These are phyloP conservation scores for Trichocomaceae sp. DNA, from an alignment of 2,329 filamentous ascomycete species.

Conservation along the genomic window DNA sequence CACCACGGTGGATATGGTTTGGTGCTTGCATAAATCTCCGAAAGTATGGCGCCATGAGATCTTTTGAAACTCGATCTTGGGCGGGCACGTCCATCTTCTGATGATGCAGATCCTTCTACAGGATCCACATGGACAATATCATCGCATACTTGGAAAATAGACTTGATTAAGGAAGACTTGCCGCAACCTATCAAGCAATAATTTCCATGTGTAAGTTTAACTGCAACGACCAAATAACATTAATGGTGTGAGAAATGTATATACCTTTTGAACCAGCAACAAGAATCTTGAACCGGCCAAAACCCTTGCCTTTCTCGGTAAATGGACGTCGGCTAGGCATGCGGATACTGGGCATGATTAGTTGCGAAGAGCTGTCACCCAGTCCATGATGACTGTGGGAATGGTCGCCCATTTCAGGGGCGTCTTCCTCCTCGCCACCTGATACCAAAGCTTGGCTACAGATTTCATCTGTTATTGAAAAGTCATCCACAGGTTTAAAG, in stretches of 20 bases:
- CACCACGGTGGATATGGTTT: conserved; percentile 86
- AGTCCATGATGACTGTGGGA: not conserved
- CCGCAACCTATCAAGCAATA: conserved; percentile 57
- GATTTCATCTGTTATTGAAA: conserved; percentile 48
- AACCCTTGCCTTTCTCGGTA: conserved; percentile 72
- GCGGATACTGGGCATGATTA: conserved; percentile 95
- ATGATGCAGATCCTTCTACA: conserved; percentile 21
- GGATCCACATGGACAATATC: conserved; percentile 92
- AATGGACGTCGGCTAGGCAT: conserved; percentile 88
- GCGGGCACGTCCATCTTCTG: not conserved
- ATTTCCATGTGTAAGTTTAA: not conserved
- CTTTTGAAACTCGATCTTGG: conserved; percentile 11
- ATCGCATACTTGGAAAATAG: conserved; percentile 76
- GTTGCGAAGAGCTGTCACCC: conserved; percentile 51
- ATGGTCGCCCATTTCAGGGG: conserved; percentile 16
- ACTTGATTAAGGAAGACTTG: conserved; percentile 83
- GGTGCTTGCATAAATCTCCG: conserved; percentile 71
- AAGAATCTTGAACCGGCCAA: conserved; percentile 85
- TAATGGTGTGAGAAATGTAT: conserved; percentile 6
- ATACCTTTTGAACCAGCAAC: conserved; percentile 71
- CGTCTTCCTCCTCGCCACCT: conserved; percentile 48
- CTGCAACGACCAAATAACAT: not conserved
- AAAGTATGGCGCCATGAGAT: conserved; percentile 37
- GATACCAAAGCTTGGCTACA: conserved; percentile 51
- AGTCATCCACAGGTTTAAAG: conserved; percentile 53